Evolutionary conservation across 495 filamentous ascomycete genomes (phyloP).

Genomic region (Ascodesmis nigricans): DNA sequence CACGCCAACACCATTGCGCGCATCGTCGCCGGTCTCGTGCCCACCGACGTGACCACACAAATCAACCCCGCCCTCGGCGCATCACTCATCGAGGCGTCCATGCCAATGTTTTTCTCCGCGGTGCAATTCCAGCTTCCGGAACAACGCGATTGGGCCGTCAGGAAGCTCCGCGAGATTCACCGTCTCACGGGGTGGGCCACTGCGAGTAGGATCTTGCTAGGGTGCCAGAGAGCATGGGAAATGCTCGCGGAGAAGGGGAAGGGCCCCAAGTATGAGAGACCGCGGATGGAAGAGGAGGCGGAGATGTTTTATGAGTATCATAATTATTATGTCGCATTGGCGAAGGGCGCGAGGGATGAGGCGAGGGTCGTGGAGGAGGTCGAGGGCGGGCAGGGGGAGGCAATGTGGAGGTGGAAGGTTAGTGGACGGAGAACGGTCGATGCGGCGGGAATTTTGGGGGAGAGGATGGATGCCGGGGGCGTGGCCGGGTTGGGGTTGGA

Average conservation of each 20-base stretch:
- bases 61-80: slow-evolving; percentile 66
- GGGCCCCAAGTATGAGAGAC: slow-evolving; percentile 48
- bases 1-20: slow-evolving; percentile 57
- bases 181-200: slow-evolving; percentile 73
- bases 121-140: slow-evolving; percentile 51
- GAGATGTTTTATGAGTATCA: slow-evolving; percentile 17
- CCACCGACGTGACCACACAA: slow-evolving; percentile 31
- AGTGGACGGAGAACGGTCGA: slow-evolving; percentile 14
- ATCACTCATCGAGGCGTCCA: slow-evolving; percentile 54
- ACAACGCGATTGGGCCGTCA: slow-evolving; percentile 57
- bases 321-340: background rate
- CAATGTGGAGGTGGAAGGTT: slow-evolving; percentile 14
- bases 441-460: slow-evolving; percentile 16
- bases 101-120: slow-evolving; percentile 67
- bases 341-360: slow-evolving; percentile 1
- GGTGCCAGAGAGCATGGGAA: slow-evolving; percentile 68
- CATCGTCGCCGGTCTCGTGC: slow-evolving; percentile 59
- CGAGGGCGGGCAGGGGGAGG: slow-evolving; percentile 4
- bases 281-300: slow-evolving; percentile 24
- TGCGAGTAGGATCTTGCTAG: slow-evolving; percentile 51
- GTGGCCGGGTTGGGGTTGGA: background rate
- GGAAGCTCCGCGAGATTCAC: slow-evolving; percentile 48
- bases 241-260: slow-evolving; percentile 44
- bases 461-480: background rate
- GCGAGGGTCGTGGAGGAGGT: slow-evolving; percentile 5